These are phyloP conservation scores for Caryopteris hybrid DNA, from an alignment of 305 asterid genomes.

Conservation along the genomic window DNA sequence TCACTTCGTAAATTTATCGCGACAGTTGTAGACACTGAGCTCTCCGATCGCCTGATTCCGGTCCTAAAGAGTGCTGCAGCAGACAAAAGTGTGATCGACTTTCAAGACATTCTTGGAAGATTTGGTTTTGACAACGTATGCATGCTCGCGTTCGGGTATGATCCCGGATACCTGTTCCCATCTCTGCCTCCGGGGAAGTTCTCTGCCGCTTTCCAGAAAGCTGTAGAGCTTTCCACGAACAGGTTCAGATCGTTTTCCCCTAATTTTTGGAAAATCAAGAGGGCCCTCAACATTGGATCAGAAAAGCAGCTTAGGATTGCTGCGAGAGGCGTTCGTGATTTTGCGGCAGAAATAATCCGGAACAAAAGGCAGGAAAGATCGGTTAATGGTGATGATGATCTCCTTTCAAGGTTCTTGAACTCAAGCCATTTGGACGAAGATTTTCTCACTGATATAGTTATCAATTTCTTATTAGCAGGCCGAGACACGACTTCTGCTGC, in stretches of 20 bases:
- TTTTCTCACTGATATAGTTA: constrained; percentile 38
- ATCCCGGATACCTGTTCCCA: constrained; percentile 37
- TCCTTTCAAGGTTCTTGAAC: constrained; percentile 42
- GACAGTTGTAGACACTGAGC: constrained; percentile 39
- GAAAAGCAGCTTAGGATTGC: constrained; percentile 39
- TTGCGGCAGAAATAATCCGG: constrained; percentile 27
- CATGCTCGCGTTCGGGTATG: constrained; percentile 52
- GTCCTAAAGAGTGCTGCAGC: constrained; percentile 30
- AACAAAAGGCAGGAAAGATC: constrained; percentile 26
- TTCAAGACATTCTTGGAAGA: constrained; percentile 24
- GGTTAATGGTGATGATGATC: constrained; percentile 28
- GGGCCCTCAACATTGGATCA: constrained; percentile 32
- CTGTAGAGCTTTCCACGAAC: constrained; percentile 22
- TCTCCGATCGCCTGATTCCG: constrained; percentile 43
- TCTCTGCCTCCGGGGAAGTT: constrained; percentile 36
- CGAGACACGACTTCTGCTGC: constrained; percentile 55
- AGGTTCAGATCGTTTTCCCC: constrained; percentile 29
- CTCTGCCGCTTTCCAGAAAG: constrained; percentile 38
- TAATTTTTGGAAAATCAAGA: constrained; percentile 31
- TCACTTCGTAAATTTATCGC: constrained; percentile 47
- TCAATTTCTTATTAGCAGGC: constrained; percentile 51
- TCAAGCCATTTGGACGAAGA: constrained; percentile 34
- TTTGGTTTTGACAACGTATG: constrained; percentile 54
- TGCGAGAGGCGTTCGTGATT: constrained; percentile 22
- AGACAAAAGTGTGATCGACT: constrained; percentile 27